phyloP scores from a whole-genome alignment of 2,329 filamentous ascomycete genomes.

The Arthrobotrys iridis region DNA sequence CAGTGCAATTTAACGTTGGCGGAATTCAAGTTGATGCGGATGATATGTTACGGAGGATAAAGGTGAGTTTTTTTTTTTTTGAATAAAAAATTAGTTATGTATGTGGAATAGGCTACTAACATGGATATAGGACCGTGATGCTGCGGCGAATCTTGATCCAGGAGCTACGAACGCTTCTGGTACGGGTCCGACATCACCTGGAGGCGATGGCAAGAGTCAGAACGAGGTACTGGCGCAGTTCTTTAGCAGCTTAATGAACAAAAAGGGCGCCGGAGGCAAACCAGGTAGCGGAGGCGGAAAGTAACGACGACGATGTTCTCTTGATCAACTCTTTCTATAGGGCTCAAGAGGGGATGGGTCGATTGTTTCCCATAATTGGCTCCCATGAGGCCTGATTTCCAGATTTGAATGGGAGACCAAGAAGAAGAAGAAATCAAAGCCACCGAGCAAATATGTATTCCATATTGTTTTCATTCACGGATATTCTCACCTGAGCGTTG shows the following conservation, averaged over 20 bases:
- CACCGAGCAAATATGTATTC: background rate
- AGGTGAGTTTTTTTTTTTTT: slow-evolving; percentile 67
- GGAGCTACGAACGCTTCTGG: slow-evolving; percentile 13
- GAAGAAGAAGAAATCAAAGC: slow-evolving; percentile 1
- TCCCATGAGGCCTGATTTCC: no score
- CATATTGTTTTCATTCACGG: background rate
- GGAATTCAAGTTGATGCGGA: slow-evolving; percentile 96
- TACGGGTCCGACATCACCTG: slow-evolving; percentile 58
- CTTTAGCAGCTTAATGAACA: slow-evolving; percentile 70
- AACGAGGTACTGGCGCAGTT: slow-evolving; percentile 71
- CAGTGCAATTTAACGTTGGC: slow-evolving; percentile 97
- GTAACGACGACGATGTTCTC: background rate
- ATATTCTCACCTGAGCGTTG: background rate
- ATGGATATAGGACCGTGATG: slow-evolving; percentile 61
- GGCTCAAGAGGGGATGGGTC: no score
- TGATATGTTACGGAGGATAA: slow-evolving; percentile 86
- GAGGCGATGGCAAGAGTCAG: slow-evolving; percentile 64
- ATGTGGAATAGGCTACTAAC: slow-evolving; percentile 55
- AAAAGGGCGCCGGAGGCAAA: slow-evolving; percentile 53
- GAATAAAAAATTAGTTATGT: background rate
- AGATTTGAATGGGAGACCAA: no score
- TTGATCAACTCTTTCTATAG: background rate
- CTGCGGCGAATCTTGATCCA: slow-evolving; percentile 58
- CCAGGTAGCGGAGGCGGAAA: slow-evolving; percentile 9
- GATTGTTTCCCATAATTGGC: no score